These are phyloP conservation scores for Chenopodium quinoa DNA, from an alignment of 148 eudicot species.

Conservation along the genomic window DNA sequence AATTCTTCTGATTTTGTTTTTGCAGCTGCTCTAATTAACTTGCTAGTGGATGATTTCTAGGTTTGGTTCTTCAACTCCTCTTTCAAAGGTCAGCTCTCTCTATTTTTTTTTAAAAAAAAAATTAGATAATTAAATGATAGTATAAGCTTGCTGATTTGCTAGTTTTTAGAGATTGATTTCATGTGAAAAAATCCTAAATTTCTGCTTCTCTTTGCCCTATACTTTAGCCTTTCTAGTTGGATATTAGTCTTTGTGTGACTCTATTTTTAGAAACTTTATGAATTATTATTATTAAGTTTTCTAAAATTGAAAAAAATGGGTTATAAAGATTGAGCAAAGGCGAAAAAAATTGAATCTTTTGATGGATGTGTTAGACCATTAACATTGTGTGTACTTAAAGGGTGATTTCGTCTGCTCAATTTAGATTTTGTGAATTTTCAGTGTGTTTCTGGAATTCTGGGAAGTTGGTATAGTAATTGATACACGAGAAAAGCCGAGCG, in stretches of 20 bases:
- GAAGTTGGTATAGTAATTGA: constrained; percentile 3
- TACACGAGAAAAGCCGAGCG: not conserved
- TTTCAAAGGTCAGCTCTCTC: constrained; percentile 22
- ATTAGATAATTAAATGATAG: too few relatives aligned
- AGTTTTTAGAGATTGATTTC: too few relatives aligned
- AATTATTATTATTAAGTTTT: not conserved
- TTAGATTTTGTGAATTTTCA: not conserved
- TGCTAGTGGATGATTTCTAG: not conserved
- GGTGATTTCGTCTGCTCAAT: too few relatives aligned
- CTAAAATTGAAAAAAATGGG: too few relatives aligned
- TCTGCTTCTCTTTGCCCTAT: too few relatives aligned
- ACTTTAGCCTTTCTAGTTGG: not conserved
- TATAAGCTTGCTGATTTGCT: not conserved
- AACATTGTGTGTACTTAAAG: too few relatives aligned
- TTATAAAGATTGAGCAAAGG: not conserved
- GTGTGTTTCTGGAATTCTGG: not conserved
- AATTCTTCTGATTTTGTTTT: not conserved
- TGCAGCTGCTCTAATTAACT: not conserved
- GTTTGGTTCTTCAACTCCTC: too few relatives aligned
- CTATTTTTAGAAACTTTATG: constrained; percentile 1
- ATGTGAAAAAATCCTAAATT: too few relatives aligned
- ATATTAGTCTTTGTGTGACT: constrained; percentile 27
- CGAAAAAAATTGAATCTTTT: not conserved
- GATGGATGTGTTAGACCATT: too few relatives aligned
- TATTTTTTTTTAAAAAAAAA: not conserved